Evolutionary conservation across 768 basidiomycete genomes (phyloP).

Genomic region (Boletus reticulatus): DNA sequence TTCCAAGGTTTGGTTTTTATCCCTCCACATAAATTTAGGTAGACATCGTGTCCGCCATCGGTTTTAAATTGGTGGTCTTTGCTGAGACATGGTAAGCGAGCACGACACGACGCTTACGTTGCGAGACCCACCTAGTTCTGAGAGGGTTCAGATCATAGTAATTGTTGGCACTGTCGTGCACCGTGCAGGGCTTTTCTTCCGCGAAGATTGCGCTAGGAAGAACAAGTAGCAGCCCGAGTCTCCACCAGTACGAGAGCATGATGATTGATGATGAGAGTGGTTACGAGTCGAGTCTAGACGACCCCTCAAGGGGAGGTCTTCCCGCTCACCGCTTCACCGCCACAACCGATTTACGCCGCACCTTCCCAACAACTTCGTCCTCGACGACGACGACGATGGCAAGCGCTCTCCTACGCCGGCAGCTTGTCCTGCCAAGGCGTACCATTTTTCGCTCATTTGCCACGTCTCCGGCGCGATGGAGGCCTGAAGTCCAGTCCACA

Average conservation of each 20-base stretch:
- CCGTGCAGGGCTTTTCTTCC: constrained; percentile 60
- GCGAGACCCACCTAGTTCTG: constrained; percentile 46
- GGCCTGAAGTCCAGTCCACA: constrained; percentile 23
- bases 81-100: constrained; percentile 36
- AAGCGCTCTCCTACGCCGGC: constrained; percentile 61
- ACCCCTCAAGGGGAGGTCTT: constrained; percentile 26
- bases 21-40: constrained; percentile 64
- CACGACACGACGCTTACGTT: background rate
- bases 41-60: constrained; percentile 43
- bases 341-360: constrained; percentile 28
- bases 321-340: constrained; percentile 12
- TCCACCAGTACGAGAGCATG: background rate
- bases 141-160: constrained; percentile 70
- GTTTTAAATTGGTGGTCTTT: constrained; percentile 61
- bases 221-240: background rate
- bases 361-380: constrained; percentile 3
- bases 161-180: constrained; percentile 45
- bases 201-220: constrained; percentile 19
- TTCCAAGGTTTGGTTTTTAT: constrained; percentile 60
- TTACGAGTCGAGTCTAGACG: constrained; percentile 3
- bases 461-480: constrained; percentile 23
- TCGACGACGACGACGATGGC: constrained; percentile 52
- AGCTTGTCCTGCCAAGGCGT: constrained; percentile 39
- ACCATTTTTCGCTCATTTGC: constrained; percentile 25
- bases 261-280: constrained; percentile 5